Percentiles rank a stretch among this genome's conserved stretches.
phyloP scores from a whole-genome alignment of 2,329 filamentous ascomycete species.

The Macrophomina phaseolina region DNA sequence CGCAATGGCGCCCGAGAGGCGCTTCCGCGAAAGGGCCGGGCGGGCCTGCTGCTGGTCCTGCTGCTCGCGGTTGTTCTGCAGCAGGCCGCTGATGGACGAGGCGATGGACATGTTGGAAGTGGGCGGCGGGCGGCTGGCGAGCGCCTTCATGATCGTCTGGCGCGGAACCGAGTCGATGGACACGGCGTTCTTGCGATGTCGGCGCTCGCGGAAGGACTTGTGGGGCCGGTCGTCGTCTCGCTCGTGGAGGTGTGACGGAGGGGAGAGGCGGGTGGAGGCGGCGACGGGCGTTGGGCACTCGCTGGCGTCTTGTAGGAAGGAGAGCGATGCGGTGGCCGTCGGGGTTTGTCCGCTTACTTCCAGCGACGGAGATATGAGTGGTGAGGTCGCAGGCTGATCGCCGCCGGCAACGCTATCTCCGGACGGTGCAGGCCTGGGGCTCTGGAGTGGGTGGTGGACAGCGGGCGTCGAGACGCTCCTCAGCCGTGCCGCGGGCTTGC shows the following conservation, averaged over 20 bases:
- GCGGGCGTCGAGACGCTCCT: constrained; percentile 20
- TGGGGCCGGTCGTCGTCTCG: background rate
- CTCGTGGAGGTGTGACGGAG: constrained; percentile 2
- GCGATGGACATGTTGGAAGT: constrained; percentile 65
- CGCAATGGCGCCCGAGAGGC: constrained; percentile 65
- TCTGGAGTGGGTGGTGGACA: background rate
- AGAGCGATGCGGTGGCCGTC: constrained; percentile 1
- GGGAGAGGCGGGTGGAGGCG: background rate
- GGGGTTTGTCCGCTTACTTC: constrained; percentile 21
- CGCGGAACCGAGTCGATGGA: constrained; percentile 73
- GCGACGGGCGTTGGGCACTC: constrained; percentile 14
- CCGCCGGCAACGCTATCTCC: constrained; percentile 25
- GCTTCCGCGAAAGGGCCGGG: constrained; percentile 51
- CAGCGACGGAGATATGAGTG: constrained; percentile 18
- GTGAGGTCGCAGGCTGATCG: constrained; percentile 22
- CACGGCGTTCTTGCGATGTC: constrained; percentile 47
- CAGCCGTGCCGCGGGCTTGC: constrained; percentile 11
- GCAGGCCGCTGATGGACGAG: constrained; percentile 66
- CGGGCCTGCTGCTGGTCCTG: constrained; percentile 1
- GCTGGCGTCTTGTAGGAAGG: background rate
- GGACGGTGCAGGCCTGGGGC: background rate
- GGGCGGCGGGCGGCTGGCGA: constrained; percentile 67
- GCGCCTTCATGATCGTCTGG: constrained; percentile 82
- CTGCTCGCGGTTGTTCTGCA: constrained; percentile 37
- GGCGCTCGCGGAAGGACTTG: constrained; percentile 44